Evolutionary conservation across 768 basidiomycete genomes (phyloP), one percentile per base, ranked within the genome.

Genomic region (Suillus alpinus): DNA sequence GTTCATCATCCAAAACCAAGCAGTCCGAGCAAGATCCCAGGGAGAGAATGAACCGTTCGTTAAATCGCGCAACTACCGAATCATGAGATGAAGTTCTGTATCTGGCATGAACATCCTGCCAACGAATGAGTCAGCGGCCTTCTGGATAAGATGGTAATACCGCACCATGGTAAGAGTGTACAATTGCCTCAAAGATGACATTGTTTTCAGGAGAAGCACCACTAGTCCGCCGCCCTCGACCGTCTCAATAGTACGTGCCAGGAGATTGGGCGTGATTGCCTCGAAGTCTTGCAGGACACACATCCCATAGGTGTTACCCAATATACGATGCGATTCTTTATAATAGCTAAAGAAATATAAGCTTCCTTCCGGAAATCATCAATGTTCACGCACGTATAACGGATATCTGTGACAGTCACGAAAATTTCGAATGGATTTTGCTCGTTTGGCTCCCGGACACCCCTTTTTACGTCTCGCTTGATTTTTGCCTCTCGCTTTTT

Each of bases 361-460:
- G 50, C 2, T 13, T 36, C 18, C 37, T 10, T 43, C 32, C 34
- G 4, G 43, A 41, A 16, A 14, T 29, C 16, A 36, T n/a, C 2
- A n/a, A 36, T 37, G 23, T 41, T 10, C 37, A 83, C 89, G 69
- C 71, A 95, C 87, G 92, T 94, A 79, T 99, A 99, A 59, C 96
- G 88, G 61, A 99, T 98, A 73, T 99, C 96, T 4, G 96, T 98
- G n/a, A 98, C 95, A 0, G 93, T 92, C 13, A 98, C 88, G 71
- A 99, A 99, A 46, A 98, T 93, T 77, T 99, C 97, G 73, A 99
- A 98, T 1, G 97, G 96, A 73, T 92, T 87, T 72, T 97, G 92
- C 61, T 99, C 95, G 70, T 97, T 95, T 2, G 90, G 86, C 68
- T 99, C 96, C 29, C 97, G 84, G 37, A 94, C 85, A 6, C 96